These are phyloP conservation scores for Onygenales sp. DNA, from an alignment of 2,329 filamentous ascomycete species.

Conservation along the genomic window DNA sequence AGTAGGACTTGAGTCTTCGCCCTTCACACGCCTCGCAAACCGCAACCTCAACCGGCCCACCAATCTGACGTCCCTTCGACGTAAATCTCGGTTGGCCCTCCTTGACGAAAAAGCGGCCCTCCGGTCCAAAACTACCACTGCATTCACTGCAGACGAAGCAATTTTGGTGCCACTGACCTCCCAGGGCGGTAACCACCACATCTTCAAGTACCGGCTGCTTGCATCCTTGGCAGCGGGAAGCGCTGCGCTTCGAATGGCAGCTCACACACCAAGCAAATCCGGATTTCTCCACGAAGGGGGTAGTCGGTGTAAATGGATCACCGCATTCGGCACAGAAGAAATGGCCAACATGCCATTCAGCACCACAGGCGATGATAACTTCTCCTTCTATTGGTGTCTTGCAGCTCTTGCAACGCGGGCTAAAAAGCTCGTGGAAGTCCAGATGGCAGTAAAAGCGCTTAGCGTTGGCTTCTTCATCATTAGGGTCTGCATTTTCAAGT, in stretches of 20 bases:
- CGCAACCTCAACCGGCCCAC: slow-evolving; percentile 44
- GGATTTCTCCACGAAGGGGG: slow-evolving; percentile 92
- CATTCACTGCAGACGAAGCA: slow-evolving; percentile 79
- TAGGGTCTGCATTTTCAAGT: slow-evolving; percentile 53
- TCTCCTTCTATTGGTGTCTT: slow-evolving; percentile 94
- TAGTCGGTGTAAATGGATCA: slow-evolving; percentile 57
- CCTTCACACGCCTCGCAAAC: slow-evolving; percentile 56
- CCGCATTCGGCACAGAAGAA: slow-evolving; percentile 99
- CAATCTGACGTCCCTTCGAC: slow-evolving; percentile 37
- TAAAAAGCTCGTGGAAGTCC: slow-evolving; percentile 95
- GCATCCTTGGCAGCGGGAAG: slow-evolving; percentile 81
- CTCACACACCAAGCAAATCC: slow-evolving; percentile 94
- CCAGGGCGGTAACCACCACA: slow-evolving; percentile 79
- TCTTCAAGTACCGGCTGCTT: slow-evolving; percentile 77
- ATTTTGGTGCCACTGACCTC: slow-evolving; percentile 83
- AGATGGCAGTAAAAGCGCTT: slow-evolving; percentile 88
- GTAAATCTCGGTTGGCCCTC: slow-evolving; percentile 41
- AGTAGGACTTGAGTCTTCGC: slow-evolving; percentile 49
- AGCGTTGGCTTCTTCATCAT: slow-evolving; percentile 53
- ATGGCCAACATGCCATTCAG: slow-evolving; percentile 95
- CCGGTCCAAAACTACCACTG: slow-evolving; percentile 46
- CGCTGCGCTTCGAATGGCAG: slow-evolving; percentile 86
- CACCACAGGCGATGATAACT: slow-evolving; percentile 83
- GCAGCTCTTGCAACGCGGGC: slow-evolving; percentile 89
- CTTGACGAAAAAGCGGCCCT: slow-evolving; percentile 54